Evolutionary conservation across 2,329 filamentous ascomycete genomes (phyloP).

Genomic region (Penicillium sp.): DNA sequence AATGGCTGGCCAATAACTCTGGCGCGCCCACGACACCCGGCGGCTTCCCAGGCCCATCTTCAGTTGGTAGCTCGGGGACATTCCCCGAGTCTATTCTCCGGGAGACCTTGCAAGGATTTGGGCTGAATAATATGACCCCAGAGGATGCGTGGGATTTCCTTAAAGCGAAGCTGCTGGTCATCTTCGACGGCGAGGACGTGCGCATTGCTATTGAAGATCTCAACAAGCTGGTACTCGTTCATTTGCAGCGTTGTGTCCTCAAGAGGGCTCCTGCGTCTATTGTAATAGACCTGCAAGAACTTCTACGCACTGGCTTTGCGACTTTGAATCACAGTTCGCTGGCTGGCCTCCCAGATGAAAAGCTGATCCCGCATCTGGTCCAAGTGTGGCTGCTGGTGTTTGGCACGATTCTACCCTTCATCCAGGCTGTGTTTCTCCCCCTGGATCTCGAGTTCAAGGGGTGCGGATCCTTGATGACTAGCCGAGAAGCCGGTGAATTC

Average conservation of each 20-base stretch:
- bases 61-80: slow-evolving; percentile 27
- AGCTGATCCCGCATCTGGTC: slow-evolving; percentile 83
- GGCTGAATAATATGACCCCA: slow-evolving; percentile 65
- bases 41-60: slow-evolving; percentile 37
- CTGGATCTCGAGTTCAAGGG: slow-evolving; percentile 92
- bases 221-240: slow-evolving; percentile 61
- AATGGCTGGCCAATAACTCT: slow-evolving; percentile 31
- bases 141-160: slow-evolving; percentile 67
- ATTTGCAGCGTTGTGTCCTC: slow-evolving; percentile 62
- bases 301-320: slow-evolving; percentile 71
- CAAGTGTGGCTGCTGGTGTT: slow-evolving; percentile 95
- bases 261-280: slow-evolving; percentile 58
- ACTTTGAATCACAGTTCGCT: slow-evolving; percentile 77
- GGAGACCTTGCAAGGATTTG: slow-evolving; percentile 51
- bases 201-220: slow-evolving; percentile 65
- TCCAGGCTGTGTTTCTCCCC: slow-evolving; percentile 92
- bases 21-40: slow-evolving; percentile 26
- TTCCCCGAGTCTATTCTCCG: slow-evolving; percentile 36
- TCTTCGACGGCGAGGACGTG: slow-evolving; percentile 64
- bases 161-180: slow-evolving; percentile 61
- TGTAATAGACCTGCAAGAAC: slow-evolving; percentile 62
- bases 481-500: slow-evolving; percentile 80
- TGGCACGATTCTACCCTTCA: slow-evolving; percentile 83
- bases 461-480: slow-evolving; percentile 71
- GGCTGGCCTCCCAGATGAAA: slow-evolving; percentile 74